phyloP scores from a whole-genome alignment of 257 asterid genomes.

The Gynochthodes officinalis region DNA sequence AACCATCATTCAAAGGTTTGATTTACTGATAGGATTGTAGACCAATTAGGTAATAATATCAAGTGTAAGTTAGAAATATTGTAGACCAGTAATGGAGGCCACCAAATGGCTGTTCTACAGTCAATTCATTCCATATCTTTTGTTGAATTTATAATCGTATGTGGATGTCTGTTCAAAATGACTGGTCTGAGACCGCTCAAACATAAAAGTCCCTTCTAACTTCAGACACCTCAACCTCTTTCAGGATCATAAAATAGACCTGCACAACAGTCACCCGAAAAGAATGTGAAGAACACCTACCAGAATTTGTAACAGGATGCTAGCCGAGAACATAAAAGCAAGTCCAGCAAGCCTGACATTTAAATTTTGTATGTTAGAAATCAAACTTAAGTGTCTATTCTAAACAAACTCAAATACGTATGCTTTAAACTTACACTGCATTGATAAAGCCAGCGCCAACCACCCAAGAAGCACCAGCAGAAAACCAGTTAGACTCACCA shows the following conservation, averaged over 20 bases:
- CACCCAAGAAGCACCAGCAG: constrained; percentile 28
- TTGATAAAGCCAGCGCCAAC: constrained; percentile 20
- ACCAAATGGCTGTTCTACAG: background rate
- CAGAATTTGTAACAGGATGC: constrained; percentile 89
- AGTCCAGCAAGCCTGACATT: constrained; percentile 95
- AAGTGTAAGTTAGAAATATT: background rate
- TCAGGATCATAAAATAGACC: background rate
- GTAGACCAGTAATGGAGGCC: background rate
- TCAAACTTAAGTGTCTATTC: constrained; percentile 14
- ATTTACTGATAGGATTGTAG: background rate
- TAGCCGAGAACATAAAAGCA: constrained; percentile 96
- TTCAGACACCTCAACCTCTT: background rate
- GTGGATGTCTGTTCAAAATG: background rate
- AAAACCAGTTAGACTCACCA: constrained; percentile 27
- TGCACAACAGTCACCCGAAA: background rate
- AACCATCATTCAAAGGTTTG: background rate
- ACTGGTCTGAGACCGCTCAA: background rate
- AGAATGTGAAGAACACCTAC: constrained; percentile 37
- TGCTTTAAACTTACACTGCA: constrained; percentile 71
- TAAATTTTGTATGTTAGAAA: constrained; percentile 20
- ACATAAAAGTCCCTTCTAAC: background rate
- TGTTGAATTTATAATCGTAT: background rate
- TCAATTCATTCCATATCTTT: background rate
- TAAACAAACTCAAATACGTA: constrained; percentile 18
- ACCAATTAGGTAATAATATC: background rate